These are phyloP conservation scores for Acer yangbiense DNA, from an alignment of 345 rosid species.

Conservation along the genomic window DNA sequence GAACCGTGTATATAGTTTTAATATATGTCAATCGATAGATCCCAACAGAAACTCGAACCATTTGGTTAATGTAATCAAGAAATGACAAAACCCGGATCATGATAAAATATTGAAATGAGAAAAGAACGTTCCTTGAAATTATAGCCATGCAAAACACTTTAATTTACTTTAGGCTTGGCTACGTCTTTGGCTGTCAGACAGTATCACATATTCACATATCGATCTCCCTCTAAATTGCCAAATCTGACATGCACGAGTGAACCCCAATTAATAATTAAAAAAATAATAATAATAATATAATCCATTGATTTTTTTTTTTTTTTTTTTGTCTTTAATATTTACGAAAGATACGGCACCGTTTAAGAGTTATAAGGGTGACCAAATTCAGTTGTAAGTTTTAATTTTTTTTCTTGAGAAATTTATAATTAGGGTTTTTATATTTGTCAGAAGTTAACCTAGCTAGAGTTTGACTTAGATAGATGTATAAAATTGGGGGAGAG, in stretches of 20 bases:
- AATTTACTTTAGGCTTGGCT: slow-evolving; percentile 33
- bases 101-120: not conserved
- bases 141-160: slow-evolving; percentile 48
- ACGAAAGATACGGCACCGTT: not conserved
- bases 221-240: slow-evolving; percentile 26
- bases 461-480: slow-evolving; percentile 30
- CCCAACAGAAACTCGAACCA: too few species aligned
- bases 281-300: not conserved
- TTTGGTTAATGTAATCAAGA: too few species aligned
- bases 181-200: slow-evolving; percentile 7
- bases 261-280: not conserved
- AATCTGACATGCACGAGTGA: slow-evolving; percentile 52
- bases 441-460: slow-evolving; percentile 27
- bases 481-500: too few species aligned
- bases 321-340: not conserved
- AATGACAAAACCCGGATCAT: too few species aligned
- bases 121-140: slow-evolving; percentile 45
- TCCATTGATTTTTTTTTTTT: too few species aligned
- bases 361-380: too few species aligned
- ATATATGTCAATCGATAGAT: too few species aligned
- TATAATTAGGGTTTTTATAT: slow-evolving; percentile 16
- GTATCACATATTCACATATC: not conserved
- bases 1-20: too few species aligned
- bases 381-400: too few species aligned
- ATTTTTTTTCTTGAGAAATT: too few species aligned